phyloP scores from a whole-genome alignment of 1,284 basidiomycete species.

The Sporisorium sorghi region DNA sequence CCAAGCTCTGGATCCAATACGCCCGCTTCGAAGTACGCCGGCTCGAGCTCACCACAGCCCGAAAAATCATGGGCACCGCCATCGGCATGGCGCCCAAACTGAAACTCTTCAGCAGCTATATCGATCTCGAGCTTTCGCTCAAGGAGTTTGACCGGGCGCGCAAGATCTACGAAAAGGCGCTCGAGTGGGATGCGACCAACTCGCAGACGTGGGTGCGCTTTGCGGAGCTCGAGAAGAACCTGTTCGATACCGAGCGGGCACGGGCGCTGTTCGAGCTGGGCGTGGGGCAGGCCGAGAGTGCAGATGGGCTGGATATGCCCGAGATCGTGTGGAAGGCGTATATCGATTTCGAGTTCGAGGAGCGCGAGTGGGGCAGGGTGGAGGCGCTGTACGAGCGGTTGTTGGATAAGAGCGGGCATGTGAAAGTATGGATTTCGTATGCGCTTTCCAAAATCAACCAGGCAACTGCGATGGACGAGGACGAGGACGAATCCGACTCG shows the following conservation, averaged over 20 bases:
- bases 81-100: slow-evolving; percentile 98
- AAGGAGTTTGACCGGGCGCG: slow-evolving; percentile 92
- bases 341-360: slow-evolving; percentile 95
- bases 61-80: slow-evolving; percentile 88
- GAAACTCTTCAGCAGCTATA: slow-evolving; percentile 69
- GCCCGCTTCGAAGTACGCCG: slow-evolving; percentile 91
- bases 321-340: slow-evolving; percentile 87
- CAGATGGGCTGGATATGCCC: slow-evolving; percentile 85
- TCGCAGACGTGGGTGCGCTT: slow-evolving; percentile 86
- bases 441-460: slow-evolving; percentile 71
- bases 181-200: slow-evolving; percentile 71
- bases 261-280: slow-evolving; percentile 96
- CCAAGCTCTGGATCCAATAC: slow-evolving; percentile 81
- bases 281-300: slow-evolving; percentile 76
- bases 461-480: slow-evolving; percentile 79
- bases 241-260: slow-evolving; percentile 90
- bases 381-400: slow-evolving; percentile 91
- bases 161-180: slow-evolving; percentile 90
- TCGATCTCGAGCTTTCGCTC: slow-evolving; percentile 64
- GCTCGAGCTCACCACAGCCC: slow-evolving; percentile 83
- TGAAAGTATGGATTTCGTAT: slow-evolving; percentile 75
- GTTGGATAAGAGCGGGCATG: slow-evolving; percentile 86
- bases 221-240: slow-evolving; percentile 90
- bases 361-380: slow-evolving; percentile 87
- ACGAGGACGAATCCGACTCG: slow-evolving; percentile 75